Conservation (phyloP, 2,329 filamentous ascomycete genomes). For the Scedosporium boydii region DNA sequence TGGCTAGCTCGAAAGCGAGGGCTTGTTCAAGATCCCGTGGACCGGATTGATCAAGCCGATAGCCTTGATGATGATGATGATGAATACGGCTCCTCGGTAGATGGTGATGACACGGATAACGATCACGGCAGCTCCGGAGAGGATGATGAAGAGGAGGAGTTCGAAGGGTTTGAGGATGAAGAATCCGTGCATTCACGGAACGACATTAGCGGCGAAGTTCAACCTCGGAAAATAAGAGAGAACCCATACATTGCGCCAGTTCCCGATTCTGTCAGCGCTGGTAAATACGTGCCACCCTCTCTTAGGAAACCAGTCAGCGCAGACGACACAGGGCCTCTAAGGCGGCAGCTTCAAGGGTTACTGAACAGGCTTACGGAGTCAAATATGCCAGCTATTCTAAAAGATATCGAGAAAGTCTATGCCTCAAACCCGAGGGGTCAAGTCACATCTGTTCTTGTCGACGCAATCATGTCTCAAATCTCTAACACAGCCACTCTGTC, state of each 20-base stretch:
- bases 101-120: no score
- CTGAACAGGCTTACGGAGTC: slow-evolving; percentile 90
- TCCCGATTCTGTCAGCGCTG: slow-evolving; percentile 27
- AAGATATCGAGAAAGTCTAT: slow-evolving; percentile 76
- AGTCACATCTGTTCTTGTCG: slow-evolving; percentile 71
- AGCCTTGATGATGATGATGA: slow-evolving; percentile 7
- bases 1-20: slow-evolving; percentile 37
- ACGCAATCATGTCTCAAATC: slow-evolving; percentile 69
- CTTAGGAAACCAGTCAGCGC: slow-evolving; percentile 54
- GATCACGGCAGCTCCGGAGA: no score
- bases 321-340: slow-evolving; percentile 61
- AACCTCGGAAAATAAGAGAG: slow-evolving; percentile 43
- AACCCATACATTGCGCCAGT: slow-evolving; percentile 82
- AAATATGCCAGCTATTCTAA: slow-evolving; percentile 75
- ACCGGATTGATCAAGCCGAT: slow-evolving; percentile 14
- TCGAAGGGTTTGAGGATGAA: slow-evolving; percentile 16
- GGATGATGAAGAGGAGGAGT: slow-evolving; percentile 10
- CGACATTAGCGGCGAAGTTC: slow-evolving; percentile 7
- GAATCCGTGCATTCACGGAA: slow-evolving; percentile 16
- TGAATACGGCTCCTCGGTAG: no score
- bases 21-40: neutral
- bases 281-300: slow-evolving; percentile 87
- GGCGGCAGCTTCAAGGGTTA: slow-evolving; percentile 74
- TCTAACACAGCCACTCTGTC: slow-evolving; percentile 68
- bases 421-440: slow-evolving; percentile 76